These are phyloP conservation scores for Pichia cabralensis DNA, from an alignment of 805 yeast species.

Conservation along the genomic window DNA sequence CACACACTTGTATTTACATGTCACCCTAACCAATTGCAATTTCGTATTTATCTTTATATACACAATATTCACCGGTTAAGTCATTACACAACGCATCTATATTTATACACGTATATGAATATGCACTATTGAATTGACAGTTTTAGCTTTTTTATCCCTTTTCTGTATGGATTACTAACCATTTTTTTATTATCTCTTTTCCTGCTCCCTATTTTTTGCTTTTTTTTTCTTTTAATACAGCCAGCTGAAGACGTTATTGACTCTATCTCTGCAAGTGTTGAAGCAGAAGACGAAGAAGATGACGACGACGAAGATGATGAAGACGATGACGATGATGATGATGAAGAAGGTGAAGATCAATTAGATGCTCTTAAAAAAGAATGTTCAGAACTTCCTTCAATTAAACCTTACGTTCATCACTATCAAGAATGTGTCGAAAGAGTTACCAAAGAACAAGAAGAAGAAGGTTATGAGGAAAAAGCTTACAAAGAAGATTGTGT, in stretches of 20 bases:
- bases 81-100: too few relatives aligned
- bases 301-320: constrained; percentile 31
- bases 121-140: too few relatives aligned
- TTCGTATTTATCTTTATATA: too few relatives aligned
- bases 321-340: constrained; percentile 31
- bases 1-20: too few relatives aligned
- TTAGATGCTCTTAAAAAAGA: constrained; percentile 56
- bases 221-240: constrained; percentile 6
- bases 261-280: constrained; percentile 30
- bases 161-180: too few relatives aligned
- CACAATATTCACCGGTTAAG: too few relatives aligned
- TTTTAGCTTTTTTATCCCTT: too few relatives aligned
- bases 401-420: constrained; percentile 75
- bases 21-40: too few relatives aligned
- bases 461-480: constrained; percentile 69
- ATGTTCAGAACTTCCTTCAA: constrained; percentile 56
- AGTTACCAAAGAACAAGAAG: constrained; percentile 80
- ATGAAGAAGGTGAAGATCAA: constrained; percentile 60
- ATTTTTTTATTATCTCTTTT: too few relatives aligned
- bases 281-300: constrained; percentile 37
- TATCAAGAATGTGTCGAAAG: constrained; percentile 92
- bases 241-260: constrained; percentile 25
- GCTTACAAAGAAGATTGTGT: constrained; percentile 93
- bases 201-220: too few relatives aligned
- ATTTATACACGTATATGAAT: too few relatives aligned